Evolutionary conservation across 345 rosid genomes (phyloP).

Genomic region (Rhizophora mangle): DNA sequence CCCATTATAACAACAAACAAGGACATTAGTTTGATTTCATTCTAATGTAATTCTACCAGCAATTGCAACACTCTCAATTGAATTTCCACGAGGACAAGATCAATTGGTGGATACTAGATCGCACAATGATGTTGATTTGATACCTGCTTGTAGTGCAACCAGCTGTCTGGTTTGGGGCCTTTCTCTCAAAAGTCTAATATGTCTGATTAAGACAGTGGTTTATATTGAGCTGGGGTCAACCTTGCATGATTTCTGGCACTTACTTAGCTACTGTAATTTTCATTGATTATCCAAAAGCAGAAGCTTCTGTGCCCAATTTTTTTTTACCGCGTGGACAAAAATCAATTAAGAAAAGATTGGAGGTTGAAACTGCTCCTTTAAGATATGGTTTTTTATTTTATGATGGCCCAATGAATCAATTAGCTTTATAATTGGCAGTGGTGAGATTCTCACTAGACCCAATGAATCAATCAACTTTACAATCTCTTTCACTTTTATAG

Average conservation of each 20-base stretch:
- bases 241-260: conserved; percentile 38
- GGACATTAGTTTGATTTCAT: too few relatives aligned
- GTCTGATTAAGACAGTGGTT: conserved; percentile 49
- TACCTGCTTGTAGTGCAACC: conserved; percentile 57
- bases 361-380: conserved; percentile 34
- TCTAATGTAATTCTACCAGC: too few relatives aligned
- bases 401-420: conserved; percentile 23
- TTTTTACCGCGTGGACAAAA: conserved; percentile 18
- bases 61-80: not conserved
- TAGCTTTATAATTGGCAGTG: conserved; percentile 64
- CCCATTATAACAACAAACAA: not conserved
- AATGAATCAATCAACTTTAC: conserved; percentile 37
- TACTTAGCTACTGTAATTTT: conserved; percentile 29
- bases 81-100: conserved; percentile 25
- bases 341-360: conserved; percentile 31
- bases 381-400: not conserved
- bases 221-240: conserved; percentile 38
- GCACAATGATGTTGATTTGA: conserved; percentile 48
- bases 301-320: conserved; percentile 36
- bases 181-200: conserved; percentile 36
- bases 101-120: conserved; percentile 34
- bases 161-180: conserved; percentile 59
- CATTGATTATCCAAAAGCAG: conserved; percentile 30
- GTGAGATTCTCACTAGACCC: conserved; percentile 58
- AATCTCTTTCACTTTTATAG: conserved; percentile 19